These are phyloP conservation scores for Russula earlei DNA, from an alignment of 768 basidiomycete genomes.

Conservation along the genomic window DNA sequence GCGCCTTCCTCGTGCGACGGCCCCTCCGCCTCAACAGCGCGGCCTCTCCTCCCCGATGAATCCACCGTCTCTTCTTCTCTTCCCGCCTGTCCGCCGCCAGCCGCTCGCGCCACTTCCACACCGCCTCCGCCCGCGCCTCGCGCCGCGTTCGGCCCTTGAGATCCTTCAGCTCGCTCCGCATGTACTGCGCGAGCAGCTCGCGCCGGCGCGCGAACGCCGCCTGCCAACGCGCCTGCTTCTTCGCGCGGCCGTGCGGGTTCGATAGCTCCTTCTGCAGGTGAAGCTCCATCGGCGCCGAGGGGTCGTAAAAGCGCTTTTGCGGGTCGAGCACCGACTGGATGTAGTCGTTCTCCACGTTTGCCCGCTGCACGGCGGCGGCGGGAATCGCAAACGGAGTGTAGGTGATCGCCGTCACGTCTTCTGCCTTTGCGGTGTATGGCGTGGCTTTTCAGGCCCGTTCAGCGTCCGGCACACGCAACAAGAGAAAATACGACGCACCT, in stretches of 20 bases:
- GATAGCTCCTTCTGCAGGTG: slow-evolving; percentile 61
- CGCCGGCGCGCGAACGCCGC: slow-evolving; percentile 39
- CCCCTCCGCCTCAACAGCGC: slow-evolving; percentile 20
- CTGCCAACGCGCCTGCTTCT: slow-evolving; percentile 74
- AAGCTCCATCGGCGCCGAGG: slow-evolving; percentile 51
- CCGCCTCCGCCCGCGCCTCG: slow-evolving; percentile 65
- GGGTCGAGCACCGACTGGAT: slow-evolving; percentile 44
- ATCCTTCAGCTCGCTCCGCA: slow-evolving; percentile 38
- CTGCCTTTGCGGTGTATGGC: slow-evolving; percentile 54
- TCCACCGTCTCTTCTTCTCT: slow-evolving; percentile 49
- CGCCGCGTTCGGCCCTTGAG: slow-evolving; percentile 49
- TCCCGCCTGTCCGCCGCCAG: slow-evolving; percentile 49
- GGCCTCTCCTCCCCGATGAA: slow-evolving; percentile 30
- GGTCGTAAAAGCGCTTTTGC: slow-evolving; percentile 35
- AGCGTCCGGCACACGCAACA: neutral
- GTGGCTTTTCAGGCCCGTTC: slow-evolving; percentile 36
- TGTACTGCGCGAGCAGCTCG: slow-evolving; percentile 42
- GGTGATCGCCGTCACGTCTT: slow-evolving; percentile 57
- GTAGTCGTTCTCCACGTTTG: slow-evolving; percentile 43
- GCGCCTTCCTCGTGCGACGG: slow-evolving; percentile 26
- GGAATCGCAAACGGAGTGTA: slow-evolving; percentile 55
- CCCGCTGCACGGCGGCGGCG: slow-evolving; percentile 26
- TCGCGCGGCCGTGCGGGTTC: slow-evolving; percentile 75
- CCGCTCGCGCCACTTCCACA: slow-evolving; percentile 60
- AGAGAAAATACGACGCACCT: slow-evolving; percentile 29